Evolutionary conservation across 352 stramenopile genomes (phyloP).

Genomic region (Phytophthora podocarpi): DNA sequence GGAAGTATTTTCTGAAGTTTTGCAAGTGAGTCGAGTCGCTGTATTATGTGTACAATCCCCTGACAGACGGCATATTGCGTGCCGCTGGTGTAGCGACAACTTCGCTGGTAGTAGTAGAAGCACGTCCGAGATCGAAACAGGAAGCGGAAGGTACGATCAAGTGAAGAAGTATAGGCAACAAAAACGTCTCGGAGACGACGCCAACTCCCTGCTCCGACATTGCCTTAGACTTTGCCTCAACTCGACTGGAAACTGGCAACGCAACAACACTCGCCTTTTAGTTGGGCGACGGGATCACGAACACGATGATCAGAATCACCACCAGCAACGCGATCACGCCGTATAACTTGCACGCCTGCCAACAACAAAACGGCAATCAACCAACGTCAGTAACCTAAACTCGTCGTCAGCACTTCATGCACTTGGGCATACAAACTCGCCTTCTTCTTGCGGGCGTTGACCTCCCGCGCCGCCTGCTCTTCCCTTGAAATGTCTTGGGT

Average conservation of each 20-base stretch:
- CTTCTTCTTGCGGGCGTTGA: slow-evolving; percentile 80
- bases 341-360: slow-evolving; percentile 75
- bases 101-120: neutral
- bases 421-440: slow-evolving; percentile 27
- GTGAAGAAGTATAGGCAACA: slow-evolving; percentile 16
- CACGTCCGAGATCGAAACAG: neutral
- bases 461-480: slow-evolving; percentile 57
- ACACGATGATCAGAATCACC: slow-evolving; percentile 65
- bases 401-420: neutral
- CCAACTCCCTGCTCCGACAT: neutral
- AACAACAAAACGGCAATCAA: slow-evolving; percentile 5
- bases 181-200: slow-evolving; percentile 17
- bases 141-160: neutral
- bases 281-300: slow-evolving; percentile 47
- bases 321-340: slow-evolving; percentile 67
- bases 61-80: neutral
- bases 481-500: slow-evolving; percentile 67
- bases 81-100: no score
- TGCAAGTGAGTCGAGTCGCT: slow-evolving; percentile 4
- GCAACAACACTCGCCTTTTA: slow-evolving; percentile 13
- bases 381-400: slow-evolving; percentile 3
- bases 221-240: neutral
- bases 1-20: slow-evolving; percentile 19
- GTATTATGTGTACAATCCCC: slow-evolving; percentile 31
- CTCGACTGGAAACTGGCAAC: slow-evolving; percentile 5